Evolutionary conservation across 1,284 basidiomycete species (phyloP), one percentile per base, ranked within the genome.

Genomic region (Hemileia vastatrix): DNA sequence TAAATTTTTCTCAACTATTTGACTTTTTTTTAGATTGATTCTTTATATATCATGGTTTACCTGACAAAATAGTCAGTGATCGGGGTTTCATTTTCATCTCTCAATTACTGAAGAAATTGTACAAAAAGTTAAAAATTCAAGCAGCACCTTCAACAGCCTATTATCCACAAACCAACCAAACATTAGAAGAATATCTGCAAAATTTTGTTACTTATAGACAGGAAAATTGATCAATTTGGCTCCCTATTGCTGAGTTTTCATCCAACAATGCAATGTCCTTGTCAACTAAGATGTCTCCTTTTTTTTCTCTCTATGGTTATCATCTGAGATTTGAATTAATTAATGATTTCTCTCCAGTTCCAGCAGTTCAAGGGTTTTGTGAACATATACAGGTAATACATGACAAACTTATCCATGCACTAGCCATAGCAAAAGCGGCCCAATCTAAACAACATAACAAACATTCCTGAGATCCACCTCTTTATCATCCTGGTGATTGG

Each of bases 241-340:
- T 77, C 3, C 63, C 66, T 0, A 49, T 65, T 0, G 69, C 75
- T 0, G 73, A 79, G 50, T 78, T 79, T 32, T 32, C 70, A 0
- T 68, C 72, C 57, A 78, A 77, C 67, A 72, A 76, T 48, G 64
- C 66, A 0, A 27, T 66, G 0, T 71, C 77, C 24, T 15, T 64
- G 0, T 66, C 73, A 0, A 78, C 72, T 21, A 32, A 57, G n/a
- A 40, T 53, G 4, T 73, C 80, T 1, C 80, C 80, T 0, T 81
- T 81, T 72, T 77, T 70, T 31, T 76, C 77, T 24, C 77, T 77
- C 55, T 66, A 72, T n/a, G 79, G 73, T 9, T 79, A 72, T 52
- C 65, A 77, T 49, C 77, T 77, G 6, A 67, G 54, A 5, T 56
- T 73, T 23, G 58, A 47, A 52, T 32, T 21, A 4, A 21, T 23